These are phyloP conservation scores for Magnaporthiopsis rhizophila DNA, from an alignment of 2,329 filamentous ascomycete species.

Conservation along the genomic window DNA sequence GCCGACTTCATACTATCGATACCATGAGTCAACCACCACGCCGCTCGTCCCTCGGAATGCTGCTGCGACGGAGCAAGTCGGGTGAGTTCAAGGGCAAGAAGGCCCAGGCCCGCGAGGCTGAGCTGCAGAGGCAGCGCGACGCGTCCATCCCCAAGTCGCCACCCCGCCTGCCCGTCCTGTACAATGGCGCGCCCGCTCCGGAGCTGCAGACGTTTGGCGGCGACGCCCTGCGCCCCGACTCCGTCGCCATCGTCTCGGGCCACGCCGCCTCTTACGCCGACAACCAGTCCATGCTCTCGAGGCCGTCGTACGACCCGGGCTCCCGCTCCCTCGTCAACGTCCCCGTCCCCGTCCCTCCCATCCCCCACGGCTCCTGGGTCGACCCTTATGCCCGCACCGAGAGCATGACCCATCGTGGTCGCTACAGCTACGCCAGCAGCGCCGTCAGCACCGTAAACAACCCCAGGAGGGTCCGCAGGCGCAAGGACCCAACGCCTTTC, in stretches of 20 bases:
- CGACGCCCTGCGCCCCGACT: constrained; percentile 53
- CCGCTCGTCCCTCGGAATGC: constrained; percentile 45
- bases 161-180: constrained; percentile 45
- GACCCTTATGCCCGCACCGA: constrained; percentile 79
- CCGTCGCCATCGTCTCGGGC: constrained; percentile 49
- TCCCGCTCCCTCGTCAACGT: constrained; percentile 31
- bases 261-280: constrained; percentile 12
- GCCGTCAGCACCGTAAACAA: constrained; percentile 87
- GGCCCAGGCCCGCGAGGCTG: constrained; percentile 45
- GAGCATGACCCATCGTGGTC: constrained; percentile 94
- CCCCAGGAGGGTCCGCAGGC: constrained; percentile 80
- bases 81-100: constrained; percentile 58
- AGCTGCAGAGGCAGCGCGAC: constrained; percentile 43
- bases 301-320: constrained; percentile 47
- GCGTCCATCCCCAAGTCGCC: constrained; percentile 36
- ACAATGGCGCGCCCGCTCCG: constrained; percentile 37
- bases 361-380: constrained; percentile 52
- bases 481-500: constrained; percentile 96
- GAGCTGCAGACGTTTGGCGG: constrained; percentile 42
- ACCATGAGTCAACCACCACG: constrained; percentile 28
- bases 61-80: constrained; percentile 62
- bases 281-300: constrained; percentile 28
- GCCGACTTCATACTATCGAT: background rate
- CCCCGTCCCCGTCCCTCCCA: constrained; percentile 43
- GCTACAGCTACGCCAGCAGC: constrained; percentile 93